A percentile compares a stretch with the other conserved stretches of the same genome.
Evolutionary conservation across 1,139 yeast species (phyloP).

Genomic region (Blastobotrys arbuscula): DNA sequence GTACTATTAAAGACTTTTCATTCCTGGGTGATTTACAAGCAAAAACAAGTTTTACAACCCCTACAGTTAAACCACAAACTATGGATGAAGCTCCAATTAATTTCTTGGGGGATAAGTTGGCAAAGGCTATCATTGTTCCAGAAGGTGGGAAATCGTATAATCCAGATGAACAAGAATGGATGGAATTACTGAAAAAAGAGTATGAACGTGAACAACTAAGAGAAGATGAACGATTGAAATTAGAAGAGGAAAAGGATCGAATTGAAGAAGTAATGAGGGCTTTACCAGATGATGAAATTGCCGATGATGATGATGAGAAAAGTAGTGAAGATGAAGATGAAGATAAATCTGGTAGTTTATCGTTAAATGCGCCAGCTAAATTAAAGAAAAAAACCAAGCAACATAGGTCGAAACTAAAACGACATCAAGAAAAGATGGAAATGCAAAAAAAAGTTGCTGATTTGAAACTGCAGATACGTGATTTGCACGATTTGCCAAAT

Average conservation of each 20-base stretch:
- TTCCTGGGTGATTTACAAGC: constrained; percentile 18
- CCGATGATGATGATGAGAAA: constrained; percentile 50
- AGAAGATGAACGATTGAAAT: constrained; percentile 56
- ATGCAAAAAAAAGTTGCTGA: constrained; percentile 55
- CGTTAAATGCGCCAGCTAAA: constrained; percentile 66
- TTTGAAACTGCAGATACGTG: constrained; percentile 54
- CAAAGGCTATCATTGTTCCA: constrained; percentile 47
- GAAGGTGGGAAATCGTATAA: constrained; percentile 91
- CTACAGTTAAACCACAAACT: constrained; percentile 37
- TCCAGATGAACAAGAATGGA: constrained; percentile 85
- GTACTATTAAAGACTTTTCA: constrained; percentile 13
- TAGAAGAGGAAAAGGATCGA: constrained; percentile 56
- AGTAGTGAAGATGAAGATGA: constrained; percentile 37
- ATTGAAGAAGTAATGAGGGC: constrained; percentile 61
- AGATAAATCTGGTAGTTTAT: constrained; percentile 40
- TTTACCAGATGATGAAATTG: constrained; percentile 36
- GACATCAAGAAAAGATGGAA: constrained; percentile 55
- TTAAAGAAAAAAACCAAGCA: constrained; percentile 70
- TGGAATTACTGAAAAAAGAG: constrained; percentile 60
- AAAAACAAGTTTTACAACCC: constrained; percentile 16
- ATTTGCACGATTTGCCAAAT: constrained; percentile 39
- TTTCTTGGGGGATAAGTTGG: constrained; percentile 31
- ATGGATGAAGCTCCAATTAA: constrained; percentile 49
- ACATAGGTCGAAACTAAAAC: constrained; percentile 66
- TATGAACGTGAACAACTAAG: constrained; percentile 57